Conservation (phyloP, 164 flowering plant species). For the Warburgia ugandensis region DNA sequence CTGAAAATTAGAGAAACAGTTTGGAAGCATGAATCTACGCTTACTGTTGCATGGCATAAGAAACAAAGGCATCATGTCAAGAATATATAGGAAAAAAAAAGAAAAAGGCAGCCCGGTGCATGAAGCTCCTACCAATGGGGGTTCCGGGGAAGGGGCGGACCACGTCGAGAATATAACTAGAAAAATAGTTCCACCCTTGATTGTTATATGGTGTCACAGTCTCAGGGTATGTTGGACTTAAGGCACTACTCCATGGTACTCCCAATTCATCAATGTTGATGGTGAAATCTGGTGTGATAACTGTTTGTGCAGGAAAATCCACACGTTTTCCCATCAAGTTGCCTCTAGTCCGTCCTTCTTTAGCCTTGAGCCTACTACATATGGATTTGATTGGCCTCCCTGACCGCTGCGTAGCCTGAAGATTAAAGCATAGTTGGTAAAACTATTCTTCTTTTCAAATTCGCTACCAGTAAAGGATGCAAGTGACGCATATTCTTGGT, state of each 20-base stretch:
- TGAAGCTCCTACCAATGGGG: no score
- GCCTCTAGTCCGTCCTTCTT: slow-evolving; percentile 98
- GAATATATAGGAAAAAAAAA: no score
- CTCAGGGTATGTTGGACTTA: slow-evolving; percentile 94
- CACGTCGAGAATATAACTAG: no score
- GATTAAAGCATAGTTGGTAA: no score
- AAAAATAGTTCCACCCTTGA: slow-evolving; percentile 59
- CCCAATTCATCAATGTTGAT: slow-evolving; percentile 96
- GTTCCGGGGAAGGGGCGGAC: no score
- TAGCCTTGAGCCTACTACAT: slow-evolving; percentile 95
- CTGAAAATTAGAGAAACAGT: slow-evolving; percentile 28
- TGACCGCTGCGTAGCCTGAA: slow-evolving; percentile 96
- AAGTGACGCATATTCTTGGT: slow-evolving; percentile 89
- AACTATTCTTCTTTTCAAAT: no score
- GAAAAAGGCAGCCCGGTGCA: no score
- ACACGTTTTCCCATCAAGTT: slow-evolving; percentile 98
- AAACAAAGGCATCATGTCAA: no score
- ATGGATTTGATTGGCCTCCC: slow-evolving; percentile 98
- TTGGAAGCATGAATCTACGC: no score
- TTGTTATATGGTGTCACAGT: slow-evolving; percentile 98
- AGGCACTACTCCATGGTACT: slow-evolving; percentile 99
- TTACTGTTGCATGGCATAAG: no score
- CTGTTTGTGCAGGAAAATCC: slow-evolving; percentile 96
- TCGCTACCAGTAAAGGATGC: no score
- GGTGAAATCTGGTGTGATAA: slow-evolving; percentile 95